phyloP scores from a whole-genome alignment of 1,139 yeast genomes.

The Chernovozyma aurita region DNA sequence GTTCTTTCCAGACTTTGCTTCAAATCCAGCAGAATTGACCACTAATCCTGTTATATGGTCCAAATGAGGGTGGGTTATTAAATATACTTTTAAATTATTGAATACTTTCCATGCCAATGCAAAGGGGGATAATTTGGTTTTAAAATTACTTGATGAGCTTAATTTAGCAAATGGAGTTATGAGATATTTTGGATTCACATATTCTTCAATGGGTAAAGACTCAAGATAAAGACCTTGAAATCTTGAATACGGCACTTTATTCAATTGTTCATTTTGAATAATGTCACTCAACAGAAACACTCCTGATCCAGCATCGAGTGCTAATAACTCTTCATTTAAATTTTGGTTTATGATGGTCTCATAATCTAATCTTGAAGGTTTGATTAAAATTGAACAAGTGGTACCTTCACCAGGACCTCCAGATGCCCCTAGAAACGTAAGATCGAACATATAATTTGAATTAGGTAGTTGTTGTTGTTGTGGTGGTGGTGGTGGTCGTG shows the following conservation, averaged over 20 bases:
- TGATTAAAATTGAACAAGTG: conserved; percentile 63
- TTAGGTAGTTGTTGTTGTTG: too few relatives aligned
- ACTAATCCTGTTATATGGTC: conserved; percentile 74
- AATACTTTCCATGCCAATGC: conserved; percentile 25
- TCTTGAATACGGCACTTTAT: conserved; percentile 11
- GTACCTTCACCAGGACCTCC: conserved; percentile 76
- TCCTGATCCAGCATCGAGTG: conserved; percentile 82
- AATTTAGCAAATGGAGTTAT: conserved; percentile 26
- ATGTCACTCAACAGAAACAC: conserved; percentile 53
- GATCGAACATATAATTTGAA: conserved; percentile 25
- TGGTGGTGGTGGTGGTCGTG: too few relatives aligned
- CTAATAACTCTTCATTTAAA: conserved; percentile 39
- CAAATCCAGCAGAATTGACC: conserved; percentile 64
- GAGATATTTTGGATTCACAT: conserved; percentile 17
- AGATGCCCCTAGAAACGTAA: conserved; percentile 65
- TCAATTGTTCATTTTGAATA: conserved; percentile 24
- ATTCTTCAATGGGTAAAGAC: conserved; percentile 15
- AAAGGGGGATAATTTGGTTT: conserved; percentile 4
- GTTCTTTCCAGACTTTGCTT: conserved; percentile 21
- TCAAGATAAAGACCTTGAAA: conserved; percentile 25
- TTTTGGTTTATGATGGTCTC: conserved; percentile 24
- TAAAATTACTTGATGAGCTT: not conserved
- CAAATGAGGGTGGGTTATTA: conserved; percentile 79
- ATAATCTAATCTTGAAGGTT: conserved; percentile 45
- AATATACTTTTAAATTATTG: conserved; percentile 37